These are phyloP conservation scores for Panicum virgatum DNA, from an alignment of 202 grass and related monocot genomes.

Conservation along the genomic window DNA sequence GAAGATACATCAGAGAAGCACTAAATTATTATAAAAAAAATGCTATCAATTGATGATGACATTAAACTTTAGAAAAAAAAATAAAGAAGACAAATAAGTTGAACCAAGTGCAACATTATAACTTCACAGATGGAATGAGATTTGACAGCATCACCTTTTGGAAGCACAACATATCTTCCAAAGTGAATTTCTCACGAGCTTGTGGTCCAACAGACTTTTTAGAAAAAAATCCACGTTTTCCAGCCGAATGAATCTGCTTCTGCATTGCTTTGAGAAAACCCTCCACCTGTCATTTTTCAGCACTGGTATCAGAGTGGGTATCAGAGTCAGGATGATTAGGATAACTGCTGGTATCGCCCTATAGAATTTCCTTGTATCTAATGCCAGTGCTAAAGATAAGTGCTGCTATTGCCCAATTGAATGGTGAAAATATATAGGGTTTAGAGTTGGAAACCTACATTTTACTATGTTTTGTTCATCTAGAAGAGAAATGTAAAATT, in stretches of 20 bases:
- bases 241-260: constrained; percentile 94
- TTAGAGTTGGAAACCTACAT: not conserved
- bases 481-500: not conserved
- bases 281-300: constrained; percentile 75
- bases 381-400: not conserved
- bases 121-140: constrained; percentile 8
- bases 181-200: constrained; percentile 92
- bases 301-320: constrained; percentile 16
- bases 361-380: not conserved
- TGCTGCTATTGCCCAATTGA: not conserved
- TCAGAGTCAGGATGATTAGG: not conserved
- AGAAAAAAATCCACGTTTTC: constrained; percentile 92
- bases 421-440: not conserved
- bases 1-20: constrained; percentile 37
- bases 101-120: not conserved
- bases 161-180: constrained; percentile 99
- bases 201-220: constrained; percentile 92
- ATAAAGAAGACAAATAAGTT: constrained; percentile 1
- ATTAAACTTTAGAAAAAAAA: not conserved
- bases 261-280: constrained; percentile 99
- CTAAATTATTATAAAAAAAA: constrained; percentile 7
- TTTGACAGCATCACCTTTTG: constrained; percentile 69
- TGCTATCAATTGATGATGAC: not conserved
- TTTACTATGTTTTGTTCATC: not conserved
- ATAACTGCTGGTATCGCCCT: not conserved